Evolutionary conservation across 805 yeast genomes (phyloP), one percentile per base, ranked within the genome.

Genomic region (Barnettozyma populi): DNA sequence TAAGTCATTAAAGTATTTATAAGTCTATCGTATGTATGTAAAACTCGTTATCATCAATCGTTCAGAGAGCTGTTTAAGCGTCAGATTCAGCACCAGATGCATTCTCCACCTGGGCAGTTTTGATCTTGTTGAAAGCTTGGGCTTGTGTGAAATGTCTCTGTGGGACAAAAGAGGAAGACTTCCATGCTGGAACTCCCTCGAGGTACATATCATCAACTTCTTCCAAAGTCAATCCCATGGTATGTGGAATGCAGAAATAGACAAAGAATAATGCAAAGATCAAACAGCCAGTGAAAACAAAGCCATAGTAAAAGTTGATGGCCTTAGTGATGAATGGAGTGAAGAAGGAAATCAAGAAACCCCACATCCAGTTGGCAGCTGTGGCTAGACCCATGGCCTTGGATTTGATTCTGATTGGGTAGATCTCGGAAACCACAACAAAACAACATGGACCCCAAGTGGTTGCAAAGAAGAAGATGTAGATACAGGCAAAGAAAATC

Each of bases 161-260:
- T 56, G 85, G 84, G 45, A 70, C 71, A 80, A 79, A 83, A 48
- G 57, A 57, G 23, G 71, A 44, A 14, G 84, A 80, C 47, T 66
- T 62, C 77, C 78, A 74, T 44, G 78, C 70, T 46, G 64, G 55
- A 36, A 68, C 69, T 55, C 65, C 67, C 44, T 68, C 66, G 25
- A 73, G 64, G 59, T 71, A 75, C 73, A 82, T 70, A 60, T 77
- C 82, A 64, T 86, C 90, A 53, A 87, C 87, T 68, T 87, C 90
- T 69, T 87, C 95, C 64, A 88, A 75, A 40, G 86, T 76, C 59
- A 86, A 75, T 50, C 95, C 95, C 70, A 79, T 81, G 47, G 95
- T 88, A 68, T 86, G 92, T 58, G 81, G 80, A 51, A 88, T 80
- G 56, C 75, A 75, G 73, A 86, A 80, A 73, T 75, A 80, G 46